These are phyloP conservation scores for Pseudocercospora macadamiae DNA, from an alignment of 2,329 filamentous ascomycete species.

Conservation along the genomic window DNA sequence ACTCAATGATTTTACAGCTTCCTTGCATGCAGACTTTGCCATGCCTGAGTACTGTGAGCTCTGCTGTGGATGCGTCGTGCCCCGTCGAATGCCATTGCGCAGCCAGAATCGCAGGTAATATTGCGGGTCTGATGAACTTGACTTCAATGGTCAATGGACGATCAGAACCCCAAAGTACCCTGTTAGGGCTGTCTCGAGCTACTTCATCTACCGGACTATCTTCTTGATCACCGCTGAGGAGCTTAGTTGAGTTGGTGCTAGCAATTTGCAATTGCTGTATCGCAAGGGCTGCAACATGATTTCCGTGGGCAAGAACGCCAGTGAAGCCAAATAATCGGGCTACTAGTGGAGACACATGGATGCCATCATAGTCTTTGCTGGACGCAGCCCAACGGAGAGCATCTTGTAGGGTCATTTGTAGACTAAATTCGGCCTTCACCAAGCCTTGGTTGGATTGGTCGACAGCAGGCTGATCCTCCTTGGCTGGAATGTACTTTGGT, in stretches of 20 bases:
- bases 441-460: background rate
- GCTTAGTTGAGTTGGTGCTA: too few relatives aligned
- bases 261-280: constrained; percentile 10
- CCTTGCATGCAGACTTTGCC: constrained; percentile 10
- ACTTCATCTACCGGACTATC: background rate
- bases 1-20: background rate
- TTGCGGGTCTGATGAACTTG: constrained; percentile 15
- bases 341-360: constrained; percentile 20
- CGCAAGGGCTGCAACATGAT: constrained; percentile 23
- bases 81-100: constrained; percentile 1
- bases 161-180: constrained; percentile 8
- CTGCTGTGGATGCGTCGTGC: background rate
- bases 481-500: constrained; percentile 4
- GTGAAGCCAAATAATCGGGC: constrained; percentile 25
- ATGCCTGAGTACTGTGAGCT: background rate
- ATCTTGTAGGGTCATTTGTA: constrained; percentile 13
- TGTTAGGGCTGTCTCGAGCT: background rate
- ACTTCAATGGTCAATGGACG: constrained; percentile 12
- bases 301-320: constrained; percentile 25
- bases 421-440: background rate
- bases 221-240: too few relatives aligned
- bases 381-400: constrained; percentile 21
- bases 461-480: background rate
- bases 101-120: constrained; percentile 12
- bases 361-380: constrained; percentile 28